These are phyloP conservation scores for Cladosporium sp. DNA, from an alignment of 2,329 filamentous ascomycete species.

Conservation along the genomic window DNA sequence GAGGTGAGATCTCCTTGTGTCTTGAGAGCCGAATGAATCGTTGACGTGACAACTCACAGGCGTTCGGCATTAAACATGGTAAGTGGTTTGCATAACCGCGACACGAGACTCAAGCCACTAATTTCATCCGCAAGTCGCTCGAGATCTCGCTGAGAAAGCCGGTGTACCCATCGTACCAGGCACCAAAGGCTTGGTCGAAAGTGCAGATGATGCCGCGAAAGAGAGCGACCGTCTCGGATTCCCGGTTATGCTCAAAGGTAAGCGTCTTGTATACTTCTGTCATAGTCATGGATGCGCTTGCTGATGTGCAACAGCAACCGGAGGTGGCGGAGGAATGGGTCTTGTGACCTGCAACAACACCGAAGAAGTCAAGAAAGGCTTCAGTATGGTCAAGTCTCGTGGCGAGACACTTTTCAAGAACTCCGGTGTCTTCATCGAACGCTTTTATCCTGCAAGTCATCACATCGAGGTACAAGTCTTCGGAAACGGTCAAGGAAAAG, in stretches of 20 bases:
- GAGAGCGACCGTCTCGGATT: constrained; percentile 45
- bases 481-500: constrained; percentile 73
- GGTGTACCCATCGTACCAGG: constrained; percentile 54
- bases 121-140: constrained; percentile 35
- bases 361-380: constrained; percentile 65
- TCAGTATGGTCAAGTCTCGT: constrained; percentile 60
- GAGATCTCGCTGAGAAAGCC: constrained; percentile 50
- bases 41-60: constrained; percentile 16
- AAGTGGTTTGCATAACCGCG: background rate
- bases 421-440: constrained; percentile 78
- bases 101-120: background rate
- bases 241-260: constrained; percentile 57
- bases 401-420: constrained; percentile 78
- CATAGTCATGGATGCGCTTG: constrained; percentile 25
- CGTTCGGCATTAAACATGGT: constrained; percentile 56
- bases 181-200: constrained; percentile 45
- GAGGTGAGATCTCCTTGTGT: constrained; percentile 24
- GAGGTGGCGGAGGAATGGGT: constrained; percentile 72
- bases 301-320: constrained; percentile 20
- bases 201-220: constrained; percentile 44
- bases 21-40: background rate
- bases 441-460: constrained; percentile 71
- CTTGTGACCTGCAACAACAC: constrained; percentile 69
- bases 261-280: too few species aligned
- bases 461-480: constrained; percentile 92